Conservation (phyloP, 768 basidiomycete species). For the Podaxis carcinomalis region DNA sequence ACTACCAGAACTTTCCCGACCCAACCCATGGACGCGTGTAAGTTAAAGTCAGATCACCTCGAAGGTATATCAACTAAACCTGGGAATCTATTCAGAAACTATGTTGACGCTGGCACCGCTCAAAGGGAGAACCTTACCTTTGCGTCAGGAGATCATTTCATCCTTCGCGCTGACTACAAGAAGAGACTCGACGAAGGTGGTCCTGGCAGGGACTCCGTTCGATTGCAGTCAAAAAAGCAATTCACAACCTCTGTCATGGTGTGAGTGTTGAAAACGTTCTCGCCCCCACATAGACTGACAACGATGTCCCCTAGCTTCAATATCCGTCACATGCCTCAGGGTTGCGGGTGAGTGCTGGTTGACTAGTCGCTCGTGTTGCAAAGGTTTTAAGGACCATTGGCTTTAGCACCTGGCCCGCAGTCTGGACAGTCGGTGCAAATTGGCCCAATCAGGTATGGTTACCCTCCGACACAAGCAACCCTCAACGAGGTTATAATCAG, state of each 20-base stretch:
- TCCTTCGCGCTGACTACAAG: slow-evolving; percentile 52
- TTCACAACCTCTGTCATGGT: slow-evolving; percentile 52
- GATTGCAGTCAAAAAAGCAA: slow-evolving; percentile 47
- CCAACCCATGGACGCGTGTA: slow-evolving; percentile 68
- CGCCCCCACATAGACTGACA: not conserved
- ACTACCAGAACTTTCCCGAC: slow-evolving; percentile 45
- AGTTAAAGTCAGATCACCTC: slow-evolving; percentile 16
- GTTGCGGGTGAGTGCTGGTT: slow-evolving; percentile 36
- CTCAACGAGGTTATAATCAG: slow-evolving; percentile 9
- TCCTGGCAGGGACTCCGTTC: slow-evolving; percentile 55
- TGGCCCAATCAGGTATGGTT: slow-evolving; percentile 25
- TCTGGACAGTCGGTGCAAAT: slow-evolving; percentile 33
- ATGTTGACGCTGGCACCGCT: slow-evolving; percentile 46
- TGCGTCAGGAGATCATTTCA: slow-evolving; percentile 45
- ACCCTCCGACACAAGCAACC: slow-evolving; percentile 12
- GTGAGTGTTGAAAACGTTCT: slow-evolving; percentile 26
- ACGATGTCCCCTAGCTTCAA: slow-evolving; percentile 22
- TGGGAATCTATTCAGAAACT: slow-evolving; percentile 26
- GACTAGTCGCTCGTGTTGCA: slow-evolving; percentile 1
- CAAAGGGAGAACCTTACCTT: slow-evolving; percentile 51
- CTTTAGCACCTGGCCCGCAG: slow-evolving; percentile 44
- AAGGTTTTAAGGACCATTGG: not conserved
- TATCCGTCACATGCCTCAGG: slow-evolving; percentile 51
- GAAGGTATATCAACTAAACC: not conserved
- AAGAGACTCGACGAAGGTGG: slow-evolving; percentile 43